Percentiles rank a stretch among this genome's conserved stretches.
Evolutionary conservation across 2,329 filamentous ascomycete species (phyloP).

Genomic region (Cordyceps cateniannulata): DNA sequence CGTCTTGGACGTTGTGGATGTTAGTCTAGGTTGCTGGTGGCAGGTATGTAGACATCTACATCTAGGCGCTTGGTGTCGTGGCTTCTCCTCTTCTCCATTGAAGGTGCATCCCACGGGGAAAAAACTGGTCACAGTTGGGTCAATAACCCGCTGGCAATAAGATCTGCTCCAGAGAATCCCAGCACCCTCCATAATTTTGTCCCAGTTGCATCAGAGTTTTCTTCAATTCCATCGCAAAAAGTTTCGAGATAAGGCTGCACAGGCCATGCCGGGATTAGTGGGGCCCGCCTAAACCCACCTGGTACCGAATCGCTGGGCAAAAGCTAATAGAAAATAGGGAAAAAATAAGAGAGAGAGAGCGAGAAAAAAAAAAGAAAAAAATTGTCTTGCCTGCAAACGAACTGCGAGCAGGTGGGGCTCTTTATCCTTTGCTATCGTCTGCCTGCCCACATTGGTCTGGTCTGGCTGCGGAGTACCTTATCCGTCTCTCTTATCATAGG

Average conservation of each 20-base stretch:
- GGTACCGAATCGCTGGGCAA: neutral
- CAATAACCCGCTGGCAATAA: neutral
- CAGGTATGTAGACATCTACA: neutral
- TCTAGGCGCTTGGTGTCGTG: too few relatives aligned
- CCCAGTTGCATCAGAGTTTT: neutral
- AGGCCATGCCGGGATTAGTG: slow-evolving; percentile 4
- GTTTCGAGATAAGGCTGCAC: slow-evolving; percentile 6
- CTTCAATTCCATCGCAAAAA: neutral
- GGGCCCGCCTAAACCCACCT: neutral
- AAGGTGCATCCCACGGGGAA: neutral
- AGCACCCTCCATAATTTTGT: neutral
- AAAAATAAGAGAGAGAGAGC: too few relatives aligned
- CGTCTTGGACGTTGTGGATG: neutral
- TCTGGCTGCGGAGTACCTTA: too few relatives aligned
- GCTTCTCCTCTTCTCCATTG: neutral
- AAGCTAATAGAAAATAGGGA: neutral
- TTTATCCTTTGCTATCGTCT: neutral
- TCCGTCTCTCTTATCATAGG: neutral
- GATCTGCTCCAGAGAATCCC: neutral
- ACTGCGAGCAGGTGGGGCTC: slow-evolving; percentile 6
- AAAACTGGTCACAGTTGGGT: neutral
- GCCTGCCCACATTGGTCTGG: neutral
- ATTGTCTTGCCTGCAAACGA: slow-evolving; percentile 1
- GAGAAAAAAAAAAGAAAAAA: too few relatives aligned
- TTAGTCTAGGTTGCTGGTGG: neutral